phyloP scores from a whole-genome alignment of 208 protist species.

The Crithidia acanthocephali region DNA sequence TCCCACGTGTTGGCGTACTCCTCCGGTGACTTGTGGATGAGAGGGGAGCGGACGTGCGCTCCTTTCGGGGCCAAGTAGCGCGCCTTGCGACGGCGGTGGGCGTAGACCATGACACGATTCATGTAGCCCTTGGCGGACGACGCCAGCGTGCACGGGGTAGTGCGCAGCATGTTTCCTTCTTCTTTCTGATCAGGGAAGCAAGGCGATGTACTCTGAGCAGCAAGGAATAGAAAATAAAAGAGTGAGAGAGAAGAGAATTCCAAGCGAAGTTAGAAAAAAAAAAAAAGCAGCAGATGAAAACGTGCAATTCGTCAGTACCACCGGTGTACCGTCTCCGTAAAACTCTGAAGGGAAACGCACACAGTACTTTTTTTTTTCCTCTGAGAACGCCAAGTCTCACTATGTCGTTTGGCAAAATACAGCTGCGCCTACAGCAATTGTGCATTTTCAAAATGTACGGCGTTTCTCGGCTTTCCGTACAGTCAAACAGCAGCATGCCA shows the following conservation, averaged over 20 bases:
- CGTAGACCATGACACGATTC: constrained; percentile 87
- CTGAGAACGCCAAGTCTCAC: too few species aligned
- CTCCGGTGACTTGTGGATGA: constrained; percentile 74
- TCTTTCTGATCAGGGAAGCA: neutral
- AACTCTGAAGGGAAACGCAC: too few species aligned
- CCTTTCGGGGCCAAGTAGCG: constrained; percentile 62
- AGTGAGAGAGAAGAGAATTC: neutral
- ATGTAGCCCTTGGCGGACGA: constrained; percentile 63
- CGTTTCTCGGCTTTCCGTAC: too few species aligned
- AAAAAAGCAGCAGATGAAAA: neutral
- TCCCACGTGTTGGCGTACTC: constrained; percentile 85
- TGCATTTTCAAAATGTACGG: too few species aligned
- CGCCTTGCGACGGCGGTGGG: constrained; percentile 65
- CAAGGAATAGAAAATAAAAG: too few species aligned
- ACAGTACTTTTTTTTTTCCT: too few species aligned
- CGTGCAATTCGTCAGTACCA: too few species aligned
- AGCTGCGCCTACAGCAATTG: too few species aligned
- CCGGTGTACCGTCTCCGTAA: too few species aligned
- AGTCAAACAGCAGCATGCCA: too few species aligned
- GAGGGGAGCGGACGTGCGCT: constrained; percentile 53
- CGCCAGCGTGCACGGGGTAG: constrained; percentile 31
- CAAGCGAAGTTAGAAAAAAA: constrained; percentile 9
- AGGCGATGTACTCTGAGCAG: neutral
- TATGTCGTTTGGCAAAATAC: too few species aligned
- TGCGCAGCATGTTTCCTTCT: constrained; percentile 27